Evolutionary conservation across 2,329 filamentous ascomycete species (phyloP).

Genomic region (Leptographium wingfieldii): DNA sequence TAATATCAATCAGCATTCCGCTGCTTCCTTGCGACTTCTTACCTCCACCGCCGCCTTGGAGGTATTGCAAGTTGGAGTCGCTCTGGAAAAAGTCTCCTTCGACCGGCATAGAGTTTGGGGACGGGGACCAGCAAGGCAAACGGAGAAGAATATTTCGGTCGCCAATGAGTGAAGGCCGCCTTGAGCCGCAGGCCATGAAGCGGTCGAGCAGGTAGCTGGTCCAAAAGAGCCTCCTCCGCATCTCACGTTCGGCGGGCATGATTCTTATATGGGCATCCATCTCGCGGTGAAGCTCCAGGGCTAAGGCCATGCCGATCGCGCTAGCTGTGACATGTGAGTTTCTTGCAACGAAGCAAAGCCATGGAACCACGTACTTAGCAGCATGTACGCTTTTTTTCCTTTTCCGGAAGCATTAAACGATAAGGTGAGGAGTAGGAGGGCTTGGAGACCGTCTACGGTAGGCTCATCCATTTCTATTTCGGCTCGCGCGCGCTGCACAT

Average conservation of each 20-base stretch:
- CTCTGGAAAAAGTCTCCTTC: slow-evolving; percentile 75
- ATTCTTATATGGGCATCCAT: slow-evolving; percentile 49
- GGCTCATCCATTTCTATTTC: slow-evolving; percentile 72
- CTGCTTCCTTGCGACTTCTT: slow-evolving; percentile 64
- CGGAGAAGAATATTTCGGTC: slow-evolving; percentile 66
- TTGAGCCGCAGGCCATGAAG: slow-evolving; percentile 72
- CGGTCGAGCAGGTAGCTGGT: slow-evolving; percentile 76
- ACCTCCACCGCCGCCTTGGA: slow-evolving; percentile 48
- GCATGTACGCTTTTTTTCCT: slow-evolving; percentile 79
- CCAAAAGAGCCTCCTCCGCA: slow-evolving; percentile 74
- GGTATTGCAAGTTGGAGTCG: slow-evolving; percentile 63
- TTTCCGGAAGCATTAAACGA: slow-evolving; percentile 66
- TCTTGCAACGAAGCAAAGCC: not conserved
- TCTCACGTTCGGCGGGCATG: slow-evolving; percentile 58
- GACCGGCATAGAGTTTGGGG: slow-evolving; percentile 45
- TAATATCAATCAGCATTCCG: slow-evolving; percentile 75
- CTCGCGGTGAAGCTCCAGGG: slow-evolving; percentile 70
- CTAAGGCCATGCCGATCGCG: slow-evolving; percentile 71
- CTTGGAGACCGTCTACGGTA: slow-evolving; percentile 64
- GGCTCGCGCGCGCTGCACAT: slow-evolving; percentile 53
- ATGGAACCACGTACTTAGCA: slow-evolving; percentile 46
- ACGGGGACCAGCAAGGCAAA: slow-evolving; percentile 61
- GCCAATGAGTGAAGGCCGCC: slow-evolving; percentile 64
- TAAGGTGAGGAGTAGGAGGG: slow-evolving; percentile 61
- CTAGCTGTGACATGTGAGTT: slow-evolving; percentile 41